A percentile compares a stretch with the other conserved stretches of the same genome.
phyloP scores from a whole-genome alignment of 306 rosid genomes.

The Ormosia emarginata region DNA sequence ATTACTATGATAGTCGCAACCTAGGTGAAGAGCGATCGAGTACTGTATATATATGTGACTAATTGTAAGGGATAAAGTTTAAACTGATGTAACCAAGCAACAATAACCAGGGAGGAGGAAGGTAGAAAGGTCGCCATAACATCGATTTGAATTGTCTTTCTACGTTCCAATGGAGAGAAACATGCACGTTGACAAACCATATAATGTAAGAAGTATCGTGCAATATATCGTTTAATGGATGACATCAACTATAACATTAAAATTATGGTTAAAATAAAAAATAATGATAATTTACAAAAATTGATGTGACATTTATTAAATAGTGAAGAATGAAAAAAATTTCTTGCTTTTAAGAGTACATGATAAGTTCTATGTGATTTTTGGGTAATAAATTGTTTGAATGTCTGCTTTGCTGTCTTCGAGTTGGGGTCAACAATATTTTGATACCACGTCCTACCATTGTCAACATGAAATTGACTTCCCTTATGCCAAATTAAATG shows the following conservation, averaged over 20 bases:
- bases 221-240: too few species aligned
- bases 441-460: conserved; percentile 18
- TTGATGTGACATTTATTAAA: too few species aligned
- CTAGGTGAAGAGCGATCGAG: background rate
- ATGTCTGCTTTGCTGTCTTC: conserved; percentile 21
- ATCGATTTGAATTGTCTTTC: background rate
- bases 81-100: background rate
- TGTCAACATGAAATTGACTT: conserved; percentile 35
- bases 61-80: background rate
- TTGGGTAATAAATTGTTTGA: background rate
- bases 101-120: background rate
- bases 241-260: too few species aligned
- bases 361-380: background rate
- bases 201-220: too few species aligned
- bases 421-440: conserved; percentile 19
- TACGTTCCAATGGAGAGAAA: background rate
- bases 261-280: too few species aligned
- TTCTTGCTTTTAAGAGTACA: too few species aligned
- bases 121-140: background rate
- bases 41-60: background rate
- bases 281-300: too few species aligned
- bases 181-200: background rate
- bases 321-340: too few species aligned
- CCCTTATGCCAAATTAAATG: conserved; percentile 13
- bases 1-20: background rate